Percentiles rank a stretch among this genome's conserved stretches.
Evolutionary conservation across 2,329 filamentous ascomycete species (phyloP).

Genomic region (Exophiala sideris): DNA sequence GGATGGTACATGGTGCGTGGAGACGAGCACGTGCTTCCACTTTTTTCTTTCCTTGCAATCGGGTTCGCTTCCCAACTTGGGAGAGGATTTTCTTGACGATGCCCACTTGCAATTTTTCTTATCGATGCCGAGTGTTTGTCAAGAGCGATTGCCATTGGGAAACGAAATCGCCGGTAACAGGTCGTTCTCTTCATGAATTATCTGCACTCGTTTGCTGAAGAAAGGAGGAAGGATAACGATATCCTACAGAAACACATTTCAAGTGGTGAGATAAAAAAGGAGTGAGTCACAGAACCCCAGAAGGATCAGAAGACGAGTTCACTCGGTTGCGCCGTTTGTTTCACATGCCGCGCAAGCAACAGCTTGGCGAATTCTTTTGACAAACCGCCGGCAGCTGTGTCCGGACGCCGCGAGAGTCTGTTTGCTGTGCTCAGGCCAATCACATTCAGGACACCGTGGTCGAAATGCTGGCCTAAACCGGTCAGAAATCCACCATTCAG

Average conservation of each 20-base stretch:
- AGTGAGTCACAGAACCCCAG: conserved; percentile 7
- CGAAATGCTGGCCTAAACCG: conserved; percentile 12
- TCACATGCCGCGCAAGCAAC: conserved; percentile 16
- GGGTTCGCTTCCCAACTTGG: too few relatives aligned
- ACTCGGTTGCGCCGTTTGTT: conserved; percentile 1
- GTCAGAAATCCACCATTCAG: conserved; percentile 5
- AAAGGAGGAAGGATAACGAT: background rate
- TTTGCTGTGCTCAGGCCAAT: conserved; percentile 4
- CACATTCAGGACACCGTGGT: conserved; percentile 2
- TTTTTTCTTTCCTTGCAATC: conserved; percentile 5
- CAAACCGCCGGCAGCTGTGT: background rate
- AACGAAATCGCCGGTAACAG: too few relatives aligned
- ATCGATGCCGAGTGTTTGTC: too few relatives aligned
- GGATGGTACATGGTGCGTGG: conserved; percentile 11
- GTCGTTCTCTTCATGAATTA: too few relatives aligned
- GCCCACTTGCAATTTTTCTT: too few relatives aligned
- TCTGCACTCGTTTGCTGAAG: too few relatives aligned
- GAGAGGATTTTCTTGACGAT: too few relatives aligned
- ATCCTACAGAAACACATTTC: background rate
- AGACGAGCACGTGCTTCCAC: conserved; percentile 13
- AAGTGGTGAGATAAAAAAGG: conserved; percentile 9
- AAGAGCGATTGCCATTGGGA: too few relatives aligned
- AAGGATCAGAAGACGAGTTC: background rate
- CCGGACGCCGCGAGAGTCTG: conserved; percentile 3
- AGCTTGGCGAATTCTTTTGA: conserved; percentile 5